These are phyloP conservation scores for Euclidium syriacum DNA, from an alignment of 345 rosid species.

Conservation along the genomic window DNA sequence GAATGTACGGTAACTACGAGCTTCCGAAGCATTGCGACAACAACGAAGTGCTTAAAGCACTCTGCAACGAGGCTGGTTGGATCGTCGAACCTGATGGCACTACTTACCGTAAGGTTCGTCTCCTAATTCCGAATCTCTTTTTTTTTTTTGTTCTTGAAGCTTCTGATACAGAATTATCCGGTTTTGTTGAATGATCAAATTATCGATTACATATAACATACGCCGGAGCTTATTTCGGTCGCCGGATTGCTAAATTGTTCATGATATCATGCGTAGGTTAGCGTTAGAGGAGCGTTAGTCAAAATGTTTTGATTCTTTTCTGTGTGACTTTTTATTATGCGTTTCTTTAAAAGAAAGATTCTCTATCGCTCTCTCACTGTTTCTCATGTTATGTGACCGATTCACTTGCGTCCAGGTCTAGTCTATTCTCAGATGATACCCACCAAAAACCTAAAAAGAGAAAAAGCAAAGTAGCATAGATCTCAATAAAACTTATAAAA, in stretches of 20 bases:
- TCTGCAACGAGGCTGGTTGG: constrained; percentile 91
- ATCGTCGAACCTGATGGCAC: constrained; percentile 79
- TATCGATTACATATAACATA: background rate
- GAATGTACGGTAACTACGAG: constrained; percentile 78
- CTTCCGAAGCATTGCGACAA: constrained; percentile 94
- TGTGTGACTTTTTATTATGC: constrained; percentile 4
- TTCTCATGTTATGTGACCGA: background rate
- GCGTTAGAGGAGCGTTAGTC: constrained; percentile 17
- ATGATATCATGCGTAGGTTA: constrained; percentile 16
- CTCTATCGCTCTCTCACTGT: background rate
- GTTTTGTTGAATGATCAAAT: too few species aligned
- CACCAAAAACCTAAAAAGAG: background rate
- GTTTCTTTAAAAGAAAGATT: constrained; percentile 9
- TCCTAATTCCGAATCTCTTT: constrained; percentile 9
- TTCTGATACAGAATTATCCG: background rate
- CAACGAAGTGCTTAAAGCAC: constrained; percentile 84
- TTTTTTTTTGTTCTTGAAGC: background rate
- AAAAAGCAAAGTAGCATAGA: constrained; percentile 34
- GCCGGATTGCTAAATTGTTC: constrained; percentile 12
- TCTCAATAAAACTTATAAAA: constrained; percentile 33
- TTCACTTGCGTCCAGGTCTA: constrained; percentile 10
- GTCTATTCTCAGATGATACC: constrained; percentile 22
- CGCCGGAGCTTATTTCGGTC: background rate
- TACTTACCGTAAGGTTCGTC: constrained; percentile 75
- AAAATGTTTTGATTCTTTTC: constrained; percentile 2